Percentiles rank a stretch among this genome's conserved stretches.
Conservation (phyloP, 768 basidiomycete genomes). For the Cystoderma amianthinum region DNA sequence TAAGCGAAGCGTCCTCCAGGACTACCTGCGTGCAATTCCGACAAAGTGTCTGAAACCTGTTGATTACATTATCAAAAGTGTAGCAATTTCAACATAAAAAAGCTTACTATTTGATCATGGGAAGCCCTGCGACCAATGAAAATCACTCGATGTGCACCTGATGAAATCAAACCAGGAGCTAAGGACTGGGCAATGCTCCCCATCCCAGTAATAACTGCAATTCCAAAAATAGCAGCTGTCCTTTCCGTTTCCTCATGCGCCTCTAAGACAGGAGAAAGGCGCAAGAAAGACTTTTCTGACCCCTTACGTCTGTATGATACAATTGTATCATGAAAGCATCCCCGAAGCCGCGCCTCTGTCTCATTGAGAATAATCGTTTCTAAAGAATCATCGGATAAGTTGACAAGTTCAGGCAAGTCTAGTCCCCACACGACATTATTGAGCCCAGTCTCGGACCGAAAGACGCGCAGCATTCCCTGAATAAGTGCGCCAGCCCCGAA, state of each 20-base stretch:
- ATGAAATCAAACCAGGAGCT: slow-evolving; percentile 13
- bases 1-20: too few relatives aligned
- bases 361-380: not conserved
- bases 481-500: slow-evolving; percentile 14
- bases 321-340: slow-evolving; percentile 10
- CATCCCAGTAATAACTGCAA: slow-evolving; percentile 23
- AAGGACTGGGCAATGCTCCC: slow-evolving; percentile 20
- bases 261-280: slow-evolving; percentile 17
- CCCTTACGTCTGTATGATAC: slow-evolving; percentile 14
- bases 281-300: slow-evolving; percentile 10
- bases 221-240: slow-evolving; percentile 11
- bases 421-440: slow-evolving; percentile 15
- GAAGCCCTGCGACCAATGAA: slow-evolving; percentile 17
- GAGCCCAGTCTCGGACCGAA: slow-evolving; percentile 16
- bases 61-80: too few relatives aligned
- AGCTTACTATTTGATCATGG: slow-evolving; percentile 12
- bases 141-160: slow-evolving; percentile 14
- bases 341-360: slow-evolving; percentile 10
- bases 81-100: too few relatives aligned
- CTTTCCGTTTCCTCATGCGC: slow-evolving; percentile 4
- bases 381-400: not conserved
- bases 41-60: too few relatives aligned
- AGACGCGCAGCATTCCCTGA: slow-evolving; percentile 21
- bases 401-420: slow-evolving; percentile 10
- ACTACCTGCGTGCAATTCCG: too few relatives aligned